Evolutionary conservation across 2,329 filamentous ascomycete genomes (phyloP).

Genomic region (Aspergillus tanneri): DNA sequence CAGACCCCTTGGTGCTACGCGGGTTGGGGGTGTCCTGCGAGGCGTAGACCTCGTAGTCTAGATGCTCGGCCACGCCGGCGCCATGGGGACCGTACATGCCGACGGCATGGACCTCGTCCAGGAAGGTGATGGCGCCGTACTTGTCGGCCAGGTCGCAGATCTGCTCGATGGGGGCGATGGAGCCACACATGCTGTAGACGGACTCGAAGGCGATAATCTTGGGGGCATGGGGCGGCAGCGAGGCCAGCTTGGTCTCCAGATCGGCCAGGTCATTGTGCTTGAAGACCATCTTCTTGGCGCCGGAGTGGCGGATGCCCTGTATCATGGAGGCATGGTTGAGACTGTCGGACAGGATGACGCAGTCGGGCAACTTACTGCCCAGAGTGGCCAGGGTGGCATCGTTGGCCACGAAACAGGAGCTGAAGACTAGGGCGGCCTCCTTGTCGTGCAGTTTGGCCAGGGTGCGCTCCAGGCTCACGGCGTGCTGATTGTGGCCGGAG

Average conservation of each 20-base stretch:
- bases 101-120: constrained; percentile 98
- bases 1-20: constrained; percentile 61
- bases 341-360: constrained; percentile 96
- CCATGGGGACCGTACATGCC: constrained; percentile 98
- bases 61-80: constrained; percentile 93
- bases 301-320: constrained; percentile 95
- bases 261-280: constrained; percentile 97
- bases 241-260: constrained; percentile 86
- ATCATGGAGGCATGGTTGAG: constrained; percentile 99
- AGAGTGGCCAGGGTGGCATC: constrained; percentile 94
- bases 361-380: constrained; percentile 94
- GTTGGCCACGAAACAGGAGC: constrained; percentile 97
- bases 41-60: constrained; percentile 85
- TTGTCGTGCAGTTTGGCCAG: constrained; percentile 88
- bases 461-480: constrained; percentile 76
- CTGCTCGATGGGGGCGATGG: constrained; percentile 89
- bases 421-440: constrained; percentile 89
- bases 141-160: constrained; percentile 97
- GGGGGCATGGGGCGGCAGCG: constrained; percentile 77
- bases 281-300: constrained; percentile 96
- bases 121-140: constrained; percentile 94
- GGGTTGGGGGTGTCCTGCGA: constrained; percentile 61
- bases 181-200: constrained; percentile 99
- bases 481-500: constrained; percentile 95
- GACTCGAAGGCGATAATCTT: constrained; percentile 99